Base-by-base conservation (phyloP, 441 rosid species). In the Euphorbia schlechtendalii region DNA sequence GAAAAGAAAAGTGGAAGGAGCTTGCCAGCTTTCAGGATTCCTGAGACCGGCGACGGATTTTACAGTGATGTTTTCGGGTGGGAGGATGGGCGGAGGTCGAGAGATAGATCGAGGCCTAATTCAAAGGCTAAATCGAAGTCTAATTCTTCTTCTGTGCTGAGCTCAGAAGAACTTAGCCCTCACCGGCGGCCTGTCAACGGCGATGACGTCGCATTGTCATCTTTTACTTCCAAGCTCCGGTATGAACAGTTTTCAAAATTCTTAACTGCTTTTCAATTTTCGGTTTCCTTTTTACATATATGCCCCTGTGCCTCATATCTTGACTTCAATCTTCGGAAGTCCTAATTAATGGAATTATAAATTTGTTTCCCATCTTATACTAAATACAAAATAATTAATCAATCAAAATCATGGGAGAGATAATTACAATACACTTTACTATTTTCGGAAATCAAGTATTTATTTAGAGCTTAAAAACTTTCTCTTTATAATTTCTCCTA, bases 201-300 rank as follows among this genome's bases (percentile, higher is more conserved):
- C 10, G 89, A 85, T 1, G 95, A 93, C 66, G 80, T 36, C 0
- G 91, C 84, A 0, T 76, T 85, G 56, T 83, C 86, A 21, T 88
- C 94, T 58, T 85, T 85, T 64, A 80, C 91, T 73, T 88, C 95
- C 18, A 86, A 84, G 78, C 89, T 93, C 78, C 79, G 97, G 98
- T 92, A 65, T 25, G 11, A 64, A 40, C 59, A 14, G 49, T 13
- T 21, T 11, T 17, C 2, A 7, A 2, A 22, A 0, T 15, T 34
- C 12, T 22, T 9, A 64, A 64, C 57, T 20, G 57, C 18, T 49
- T n/a, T n/a, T n/a, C 40, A 36, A 36, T 36, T n/a, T n/a, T n/a
- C n/a, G n/a, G n/a, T n/a, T n/a, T n/a, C n/a, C n/a, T n/a, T n/a
- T n/a, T n/a, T n/a, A n/a, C n/a, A n/a, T n/a, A n/a, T n/a, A n/a